A percentile compares a stretch with the other conserved stretches of the same genome.
These are phyloP conservation scores for Rubus parviflorus DNA, from an alignment of 306 rosid genomes.

Conservation along the genomic window DNA sequence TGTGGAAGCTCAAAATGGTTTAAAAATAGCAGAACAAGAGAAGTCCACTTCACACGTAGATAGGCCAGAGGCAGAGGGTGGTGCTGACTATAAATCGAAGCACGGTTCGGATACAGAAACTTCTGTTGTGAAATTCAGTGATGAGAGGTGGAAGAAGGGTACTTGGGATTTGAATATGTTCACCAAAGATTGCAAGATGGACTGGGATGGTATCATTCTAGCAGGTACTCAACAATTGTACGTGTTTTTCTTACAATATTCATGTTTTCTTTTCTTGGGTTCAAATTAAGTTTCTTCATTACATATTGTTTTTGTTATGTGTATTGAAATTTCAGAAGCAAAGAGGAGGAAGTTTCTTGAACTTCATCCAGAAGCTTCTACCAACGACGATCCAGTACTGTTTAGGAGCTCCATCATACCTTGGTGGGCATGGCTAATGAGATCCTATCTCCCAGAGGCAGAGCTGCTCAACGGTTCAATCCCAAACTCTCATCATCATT, in stretches of 20 bases:
- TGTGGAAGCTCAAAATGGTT: constrained; percentile 17
- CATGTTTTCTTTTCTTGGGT: background rate
- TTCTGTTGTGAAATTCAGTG: constrained; percentile 9
- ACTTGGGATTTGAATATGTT: constrained; percentile 53
- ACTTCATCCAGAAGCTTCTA: constrained; percentile 36
- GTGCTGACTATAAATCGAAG: constrained; percentile 6
- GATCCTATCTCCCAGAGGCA: constrained; percentile 37
- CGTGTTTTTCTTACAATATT: background rate
- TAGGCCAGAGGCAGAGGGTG: constrained; percentile 7
- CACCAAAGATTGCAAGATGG: constrained; percentile 38
- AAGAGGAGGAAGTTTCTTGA: constrained; percentile 50
- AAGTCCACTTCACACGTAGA: background rate
- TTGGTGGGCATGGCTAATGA: constrained; percentile 50
- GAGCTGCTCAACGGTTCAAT: constrained; percentile 38
- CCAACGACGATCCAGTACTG: constrained; percentile 36
- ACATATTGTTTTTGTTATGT: background rate
- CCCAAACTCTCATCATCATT: background rate
- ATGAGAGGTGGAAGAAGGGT: constrained; percentile 51
- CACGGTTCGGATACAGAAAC: background rate
- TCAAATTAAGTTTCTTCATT: background rate
- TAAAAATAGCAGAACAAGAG: constrained; percentile 4
- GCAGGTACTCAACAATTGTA: constrained; percentile 28
- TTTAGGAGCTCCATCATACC: constrained; percentile 43
- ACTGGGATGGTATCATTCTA: constrained; percentile 44
- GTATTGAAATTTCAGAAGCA: constrained; percentile 31